phyloP scores from a whole-genome alignment of 75 land plant genomes.

The Selaginella moellendorffii region DNA sequence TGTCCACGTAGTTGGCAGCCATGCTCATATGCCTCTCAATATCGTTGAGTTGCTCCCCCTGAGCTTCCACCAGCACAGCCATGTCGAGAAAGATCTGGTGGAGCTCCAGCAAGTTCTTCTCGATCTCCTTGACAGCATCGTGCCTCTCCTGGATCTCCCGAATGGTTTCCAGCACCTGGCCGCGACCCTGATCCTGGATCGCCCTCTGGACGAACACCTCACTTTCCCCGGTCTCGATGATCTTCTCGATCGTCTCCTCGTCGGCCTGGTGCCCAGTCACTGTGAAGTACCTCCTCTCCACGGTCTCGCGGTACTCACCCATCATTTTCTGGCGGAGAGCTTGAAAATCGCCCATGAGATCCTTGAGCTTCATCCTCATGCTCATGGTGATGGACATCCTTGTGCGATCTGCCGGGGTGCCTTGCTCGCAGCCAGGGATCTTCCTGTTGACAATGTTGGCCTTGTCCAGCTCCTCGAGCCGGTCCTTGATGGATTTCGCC shows the following conservation, averaged over 20 bases:
- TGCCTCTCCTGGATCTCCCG: constrained; percentile 23
- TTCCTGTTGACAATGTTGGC: constrained; percentile 27
- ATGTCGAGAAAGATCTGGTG: constrained; percentile 60
- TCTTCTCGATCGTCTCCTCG: constrained; percentile 21
- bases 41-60: constrained; percentile 59
- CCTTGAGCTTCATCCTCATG: constrained; percentile 28
- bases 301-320: constrained; percentile 22
- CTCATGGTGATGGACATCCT: constrained; percentile 31
- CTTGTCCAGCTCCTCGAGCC: constrained; percentile 24
- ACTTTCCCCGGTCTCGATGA: constrained; percentile 21
- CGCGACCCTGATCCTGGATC: constrained; percentile 1
- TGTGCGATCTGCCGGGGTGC: constrained; percentile 34
- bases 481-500: constrained; percentile 23
- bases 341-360: constrained; percentile 38
- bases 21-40: constrained; percentile 42
- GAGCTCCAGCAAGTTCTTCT: constrained; percentile 23
- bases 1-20: constrained; percentile 35
- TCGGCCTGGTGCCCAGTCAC: constrained; percentile 17
- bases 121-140: constrained; percentile 51
- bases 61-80: constrained; percentile 52
- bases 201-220: constrained; percentile 7
- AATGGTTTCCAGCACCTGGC: not conserved
- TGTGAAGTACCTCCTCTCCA: constrained; percentile 27
- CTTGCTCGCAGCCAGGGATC: constrained; percentile 13
- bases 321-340: constrained; percentile 20